phyloP scores from a whole-genome alignment of 129 eudicot genomes.

The Rutidosis leptorrhynchoides region DNA sequence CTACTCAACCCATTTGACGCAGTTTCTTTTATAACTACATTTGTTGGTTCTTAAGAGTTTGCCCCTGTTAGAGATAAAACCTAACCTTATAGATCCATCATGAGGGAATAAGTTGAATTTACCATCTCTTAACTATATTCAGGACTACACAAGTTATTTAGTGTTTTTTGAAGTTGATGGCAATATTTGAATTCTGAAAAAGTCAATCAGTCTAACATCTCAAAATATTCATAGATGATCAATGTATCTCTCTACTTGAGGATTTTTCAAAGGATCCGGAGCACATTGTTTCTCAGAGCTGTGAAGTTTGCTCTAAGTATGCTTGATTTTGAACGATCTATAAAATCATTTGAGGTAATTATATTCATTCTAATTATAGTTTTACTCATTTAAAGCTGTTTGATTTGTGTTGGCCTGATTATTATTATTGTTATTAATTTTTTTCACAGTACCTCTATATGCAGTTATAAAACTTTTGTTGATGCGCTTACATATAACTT shows the following conservation, averaged over 20 bases:
- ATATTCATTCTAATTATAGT: background rate
- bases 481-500: no score
- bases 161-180: no score
- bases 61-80: no score
- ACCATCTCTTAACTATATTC: background rate
- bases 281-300: slow-evolving; percentile 89
- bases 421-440: no score
- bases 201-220: background rate
- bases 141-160: slow-evolving; percentile 4
- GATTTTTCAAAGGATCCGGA: slow-evolving; percentile 81
- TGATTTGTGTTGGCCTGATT: background rate
- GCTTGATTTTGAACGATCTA: slow-evolving; percentile 81
- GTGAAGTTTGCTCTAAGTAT: slow-evolving; percentile 99
- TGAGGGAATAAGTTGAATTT: background rate
- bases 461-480: no score
- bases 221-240: slow-evolving; percentile 40
- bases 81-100: no score
- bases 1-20: no score
- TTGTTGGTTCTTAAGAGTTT: no score
- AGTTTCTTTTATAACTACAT: no score
- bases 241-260: slow-evolving; percentile 45
- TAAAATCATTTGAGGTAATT: slow-evolving; percentile 81
- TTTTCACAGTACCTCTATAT: slow-evolving; percentile 65
- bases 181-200: background rate
- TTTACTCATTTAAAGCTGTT: background rate